Percentiles rank a stretch among this genome's conserved stretches.
Conservation (phyloP, 1,284 basidiomycete species). For the Sphagnurus paluster region DNA sequence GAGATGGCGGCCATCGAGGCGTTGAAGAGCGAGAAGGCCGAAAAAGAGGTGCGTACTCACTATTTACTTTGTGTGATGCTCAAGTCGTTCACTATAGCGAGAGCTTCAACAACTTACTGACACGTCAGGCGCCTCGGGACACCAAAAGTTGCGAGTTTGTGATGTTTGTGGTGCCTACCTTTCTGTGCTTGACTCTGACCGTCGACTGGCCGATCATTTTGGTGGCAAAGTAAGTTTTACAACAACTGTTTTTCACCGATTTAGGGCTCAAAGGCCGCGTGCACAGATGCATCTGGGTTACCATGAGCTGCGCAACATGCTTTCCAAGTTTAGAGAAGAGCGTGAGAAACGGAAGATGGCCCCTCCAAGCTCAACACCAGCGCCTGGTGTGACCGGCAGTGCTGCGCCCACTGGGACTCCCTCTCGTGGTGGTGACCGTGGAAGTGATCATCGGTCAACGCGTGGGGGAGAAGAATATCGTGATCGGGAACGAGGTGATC, state of each 20-base stretch:
- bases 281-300: conserved; percentile 97
- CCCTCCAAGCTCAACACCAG: conserved; percentile 42
- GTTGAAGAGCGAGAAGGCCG: conserved; percentile 91
- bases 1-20: conserved; percentile 98
- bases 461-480: conserved; percentile 55
- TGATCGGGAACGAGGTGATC: conserved; percentile 61
- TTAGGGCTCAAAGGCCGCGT: conserved; percentile 4
- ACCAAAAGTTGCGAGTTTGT: conserved; percentile 98
- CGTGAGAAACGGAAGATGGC: conserved; percentile 79
- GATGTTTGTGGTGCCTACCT: conserved; percentile 99
- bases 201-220: conserved; percentile 98
- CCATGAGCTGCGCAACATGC: conserved; percentile 94
- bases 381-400: conserved; percentile 35
- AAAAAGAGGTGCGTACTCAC: conserved; percentile 80
- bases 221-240: conserved; percentile 87
- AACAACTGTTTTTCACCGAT: conserved; percentile 12
- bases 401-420: conserved; percentile 31
- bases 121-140: conserved; percentile 96
- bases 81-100: conserved; percentile 48
- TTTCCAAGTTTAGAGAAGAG: conserved; percentile 85
- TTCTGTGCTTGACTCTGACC: conserved; percentile 96
- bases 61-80: conserved; percentile 6
- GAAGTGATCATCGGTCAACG: conserved; percentile 54
- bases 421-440: conserved; percentile 29
- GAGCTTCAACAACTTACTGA: conserved; percentile 97